Evolutionary conservation across 2,329 filamentous ascomycete species (phyloP), one percentile per base, ranked within the genome.

Genomic region (Alternaria sp.): DNA sequence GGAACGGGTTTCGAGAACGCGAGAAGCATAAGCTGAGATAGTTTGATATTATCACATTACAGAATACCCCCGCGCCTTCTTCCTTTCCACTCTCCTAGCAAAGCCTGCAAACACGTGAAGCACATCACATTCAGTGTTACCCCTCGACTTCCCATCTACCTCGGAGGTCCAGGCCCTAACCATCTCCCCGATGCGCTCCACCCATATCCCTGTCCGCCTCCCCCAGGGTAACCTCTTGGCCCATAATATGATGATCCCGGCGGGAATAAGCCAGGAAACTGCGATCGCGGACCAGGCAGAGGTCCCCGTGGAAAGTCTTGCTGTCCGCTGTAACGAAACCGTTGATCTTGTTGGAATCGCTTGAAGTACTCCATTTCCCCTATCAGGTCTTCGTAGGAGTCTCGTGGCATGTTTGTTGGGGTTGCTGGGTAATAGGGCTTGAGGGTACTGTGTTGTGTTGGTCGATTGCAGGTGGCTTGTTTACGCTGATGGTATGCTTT

Each of bases 21-120:
- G 15, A 40, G 36, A 40, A 17, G 36, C n/a, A 36, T 36, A 1
- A 5, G 3, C 0, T 36, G 4, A 36, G 0, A 0, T 9, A 36
- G 6, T 36, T 36, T 8, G 6, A 32, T 32, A 32, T 32, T 2
- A 32, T n/a, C n/a, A n/a, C n/a, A n/a, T n/a, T n/a, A n/a, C n/a
- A n/a, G n/a, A n/a, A n/a, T n/a, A n/a, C n/a, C n/a, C n/a, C n/a
- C n/a, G n/a, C n/a, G n/a, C n/a, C n/a, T 30, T 36, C 32, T 36
- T 36, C 0, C 32, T 36, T 36, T 36, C 32, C 32, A n/a, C 32
- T 36, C 0, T 36, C 32, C 32, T 5, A 36, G 32, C 5, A 36
- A 9, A 1, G 1, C 32, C 32, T 36, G 0, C 32, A 36, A 4
- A 36, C 8, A 36, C 1, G 32, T 36, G n/a, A n/a, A n/a, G n/a